Conservation (phyloP, 805 yeast genomes). For the Teunomyces stri region DNA sequence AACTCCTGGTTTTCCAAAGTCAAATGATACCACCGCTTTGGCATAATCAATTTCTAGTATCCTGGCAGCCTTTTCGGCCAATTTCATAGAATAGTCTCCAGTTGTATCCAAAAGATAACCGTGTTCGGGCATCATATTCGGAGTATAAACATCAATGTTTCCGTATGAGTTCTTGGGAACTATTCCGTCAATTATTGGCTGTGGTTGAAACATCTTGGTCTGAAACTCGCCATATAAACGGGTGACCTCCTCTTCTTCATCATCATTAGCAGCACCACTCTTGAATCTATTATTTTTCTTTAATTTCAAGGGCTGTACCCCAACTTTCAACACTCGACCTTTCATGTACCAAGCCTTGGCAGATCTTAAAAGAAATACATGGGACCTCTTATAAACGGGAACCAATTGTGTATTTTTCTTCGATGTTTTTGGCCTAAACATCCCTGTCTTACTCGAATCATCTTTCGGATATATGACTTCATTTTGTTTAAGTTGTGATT, state of each 20-base stretch:
- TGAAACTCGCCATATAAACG: constrained; percentile 76
- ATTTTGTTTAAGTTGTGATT: constrained; percentile 66
- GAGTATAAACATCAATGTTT: constrained; percentile 75
- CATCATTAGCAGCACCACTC: constrained; percentile 23
- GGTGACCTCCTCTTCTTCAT: constrained; percentile 51
- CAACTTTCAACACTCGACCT: constrained; percentile 73
- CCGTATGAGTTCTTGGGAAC: constrained; percentile 78
- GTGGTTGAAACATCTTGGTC: constrained; percentile 69
- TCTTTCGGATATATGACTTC: constrained; percentile 70
- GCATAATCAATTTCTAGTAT: constrained; percentile 75
- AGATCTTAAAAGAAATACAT: constrained; percentile 62
- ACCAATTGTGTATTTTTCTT: constrained; percentile 37
- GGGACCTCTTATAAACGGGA: constrained; percentile 66
- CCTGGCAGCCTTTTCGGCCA: constrained; percentile 69
- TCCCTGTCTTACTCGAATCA: constrained; percentile 61
- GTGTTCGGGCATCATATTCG: constrained; percentile 81
- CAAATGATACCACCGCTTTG: constrained; percentile 84
- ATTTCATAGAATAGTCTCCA: constrained; percentile 33
- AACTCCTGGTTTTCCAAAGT: constrained; percentile 47
- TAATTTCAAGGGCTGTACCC: constrained; percentile 61
- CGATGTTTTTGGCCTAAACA: constrained; percentile 45
- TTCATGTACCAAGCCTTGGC: constrained; percentile 84
- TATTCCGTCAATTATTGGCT: constrained; percentile 60
- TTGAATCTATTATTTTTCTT: constrained; percentile 25
- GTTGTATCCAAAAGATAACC: constrained; percentile 52